Evolutionary conservation across 768 basidiomycete species (phyloP), one percentile per base, ranked within the genome.

Genomic region (Amanita subjunquillea): DNA sequence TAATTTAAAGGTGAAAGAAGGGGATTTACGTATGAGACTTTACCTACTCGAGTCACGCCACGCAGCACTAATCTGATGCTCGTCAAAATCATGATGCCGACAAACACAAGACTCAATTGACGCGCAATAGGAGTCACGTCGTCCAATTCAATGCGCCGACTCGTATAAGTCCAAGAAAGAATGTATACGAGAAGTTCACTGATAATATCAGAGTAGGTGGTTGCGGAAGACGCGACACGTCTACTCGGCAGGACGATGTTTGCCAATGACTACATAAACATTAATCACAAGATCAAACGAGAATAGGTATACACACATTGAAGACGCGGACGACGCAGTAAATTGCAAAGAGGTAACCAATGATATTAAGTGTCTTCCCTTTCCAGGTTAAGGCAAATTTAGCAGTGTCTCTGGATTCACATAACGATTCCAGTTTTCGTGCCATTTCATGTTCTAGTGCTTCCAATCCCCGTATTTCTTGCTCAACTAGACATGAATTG

Each of bases 31-130:
- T 46, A 34, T 44, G 22, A 27, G 12, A 3, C 39, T 10, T 51
- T 27, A 67, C 67, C 3, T 58, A 76, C 85, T 58, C 80, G 69
- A 0, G 83, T 80, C 22, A 83, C 87, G 10, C 83, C 83, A 15
- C 73, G 69, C 57, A 92, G 66, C 4, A 91, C 85, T 3, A 79
- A 69, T 30, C 87, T 71, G 32, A 92, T 76, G 54, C 83, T 87
- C 44, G 76, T 82, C 15, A 87, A 59, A 54, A 92, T 85, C 62
- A 92, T 87, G 44, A 79, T 67, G 12, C 90, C 90, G 27, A 91
- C 85, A 12, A 92, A 73, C 1, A 72, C 68, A 6, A 91, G 71
- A 60, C 87, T 87, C 63, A 65, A 65, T 51, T 78, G 77, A 4
- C 78, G 63, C 48, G 78, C 63, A 58, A 78, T 54, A 49, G 68